Evolutionary conservation across 2,329 filamentous ascomycete species (phyloP).

Genomic region (Fusarium nurragi): DNA sequence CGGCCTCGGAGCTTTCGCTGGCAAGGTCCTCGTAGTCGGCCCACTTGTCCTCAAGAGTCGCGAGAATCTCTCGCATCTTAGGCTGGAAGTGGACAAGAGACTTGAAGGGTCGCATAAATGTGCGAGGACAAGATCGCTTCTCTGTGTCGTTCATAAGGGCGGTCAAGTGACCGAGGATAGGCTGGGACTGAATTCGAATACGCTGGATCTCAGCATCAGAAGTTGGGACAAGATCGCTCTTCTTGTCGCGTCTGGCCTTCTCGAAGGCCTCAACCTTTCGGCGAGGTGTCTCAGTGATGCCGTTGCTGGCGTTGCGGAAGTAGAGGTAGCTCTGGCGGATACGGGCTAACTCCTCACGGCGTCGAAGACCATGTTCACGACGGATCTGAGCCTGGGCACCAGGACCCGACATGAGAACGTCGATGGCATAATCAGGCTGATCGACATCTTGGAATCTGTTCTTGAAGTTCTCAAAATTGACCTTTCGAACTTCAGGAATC

Average conservation of each 20-base stretch:
- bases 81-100: conserved; percentile 53
- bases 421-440: conserved; percentile 52
- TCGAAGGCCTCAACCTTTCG: conserved; percentile 29
- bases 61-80: conserved; percentile 52
- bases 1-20: conserved; percentile 36
- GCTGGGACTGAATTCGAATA: conserved; percentile 54
- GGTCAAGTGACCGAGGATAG: conserved; percentile 53
- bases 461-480: conserved; percentile 57
- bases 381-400: conserved; percentile 52
- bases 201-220: conserved; percentile 47
- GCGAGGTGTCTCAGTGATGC: background rate
- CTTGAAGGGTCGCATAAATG: conserved; percentile 55
- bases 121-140: conserved; percentile 49
- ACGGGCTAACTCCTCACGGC: conserved; percentile 51
- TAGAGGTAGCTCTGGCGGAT: conserved; percentile 47
- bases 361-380: conserved; percentile 49
- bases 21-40: conserved; percentile 49
- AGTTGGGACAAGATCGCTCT: conserved; percentile 32
- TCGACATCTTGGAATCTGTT: conserved; percentile 51
- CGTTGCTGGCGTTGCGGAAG: conserved; percentile 1
- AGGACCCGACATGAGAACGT: conserved; percentile 51
- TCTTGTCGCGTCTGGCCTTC: conserved; percentile 39
- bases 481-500: conserved; percentile 53
- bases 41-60: conserved; percentile 54
- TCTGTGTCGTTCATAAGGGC: conserved; percentile 51